Percentiles rank a stretch among this genome's conserved stretches.
phyloP scores from a whole-genome alignment of 345 rosid species.

The Pistacia atlantica region DNA sequence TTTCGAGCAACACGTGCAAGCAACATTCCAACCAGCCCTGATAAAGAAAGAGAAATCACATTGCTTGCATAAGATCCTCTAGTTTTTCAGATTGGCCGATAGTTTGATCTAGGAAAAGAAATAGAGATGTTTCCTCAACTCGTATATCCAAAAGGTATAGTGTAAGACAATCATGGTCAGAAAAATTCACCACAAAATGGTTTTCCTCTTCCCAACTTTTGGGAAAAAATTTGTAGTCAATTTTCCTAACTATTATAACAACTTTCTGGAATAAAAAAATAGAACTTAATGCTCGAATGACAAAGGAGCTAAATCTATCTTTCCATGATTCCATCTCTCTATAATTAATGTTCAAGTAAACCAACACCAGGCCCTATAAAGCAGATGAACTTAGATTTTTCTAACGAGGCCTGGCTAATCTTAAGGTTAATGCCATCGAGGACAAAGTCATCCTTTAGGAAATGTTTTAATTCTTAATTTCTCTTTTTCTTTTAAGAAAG shows the following conservation, averaged over 20 bases:
- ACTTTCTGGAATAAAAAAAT: not conserved
- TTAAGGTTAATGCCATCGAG: not conserved
- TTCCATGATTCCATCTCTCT: not conserved
- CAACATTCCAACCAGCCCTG: constrained; percentile 78
- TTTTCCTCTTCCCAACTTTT: not conserved
- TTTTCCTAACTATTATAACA: not conserved
- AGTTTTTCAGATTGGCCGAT: constrained; percentile 5
- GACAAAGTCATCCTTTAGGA: not conserved
- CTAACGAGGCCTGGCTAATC: not conserved
- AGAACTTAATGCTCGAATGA: not conserved
- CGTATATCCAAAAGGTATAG: too few species aligned
- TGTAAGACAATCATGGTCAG: not conserved
- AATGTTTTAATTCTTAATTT: not conserved
- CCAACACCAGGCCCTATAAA: not conserved
- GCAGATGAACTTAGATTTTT: not conserved
- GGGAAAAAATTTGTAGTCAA: not conserved
- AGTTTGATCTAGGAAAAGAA: constrained; percentile 2
- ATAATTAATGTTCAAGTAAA: not conserved
- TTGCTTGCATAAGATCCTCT: constrained; percentile 18
- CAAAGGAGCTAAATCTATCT: not conserved
- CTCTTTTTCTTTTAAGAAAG: too few species aligned
- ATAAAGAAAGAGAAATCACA: constrained; percentile 23
- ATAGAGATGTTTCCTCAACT: not conserved
- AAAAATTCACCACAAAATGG: not conserved
- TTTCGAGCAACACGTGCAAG: constrained; percentile 67